Percentiles rank a stretch among this genome's conserved stretches.
Evolutionary conservation across 345 rosid genomes (phyloP).

Genomic region (Populus simonii): DNA sequence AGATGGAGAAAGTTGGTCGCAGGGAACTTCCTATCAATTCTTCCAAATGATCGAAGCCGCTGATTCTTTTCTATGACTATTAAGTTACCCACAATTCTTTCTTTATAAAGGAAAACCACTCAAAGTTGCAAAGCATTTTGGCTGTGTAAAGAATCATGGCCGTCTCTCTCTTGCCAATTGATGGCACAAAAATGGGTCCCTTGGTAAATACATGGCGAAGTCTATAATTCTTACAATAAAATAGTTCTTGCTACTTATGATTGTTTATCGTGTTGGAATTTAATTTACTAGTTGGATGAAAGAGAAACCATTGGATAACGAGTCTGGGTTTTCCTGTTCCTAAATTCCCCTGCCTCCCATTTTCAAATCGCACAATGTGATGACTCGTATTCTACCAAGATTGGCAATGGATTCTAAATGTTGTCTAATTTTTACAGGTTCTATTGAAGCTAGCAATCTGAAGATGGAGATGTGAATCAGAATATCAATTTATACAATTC

Average conservation of each 20-base stretch:
- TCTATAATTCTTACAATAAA: constrained; percentile 8
- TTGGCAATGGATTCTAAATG: constrained; percentile 14
- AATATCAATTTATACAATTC: constrained; percentile 14
- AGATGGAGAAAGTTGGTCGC: constrained; percentile 22
- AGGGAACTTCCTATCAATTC: constrained; percentile 15
- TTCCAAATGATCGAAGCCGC: constrained; percentile 12
- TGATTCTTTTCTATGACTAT: constrained; percentile 23
- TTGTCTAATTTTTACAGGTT: constrained; percentile 38
- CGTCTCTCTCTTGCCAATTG: background rate
- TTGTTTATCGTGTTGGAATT: constrained; percentile 13
- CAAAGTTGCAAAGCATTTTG: constrained; percentile 1
- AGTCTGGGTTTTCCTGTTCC: background rate
- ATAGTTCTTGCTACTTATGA: constrained; percentile 13
- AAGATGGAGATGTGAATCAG: constrained; percentile 60
- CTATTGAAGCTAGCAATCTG: constrained; percentile 40
- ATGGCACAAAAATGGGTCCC: constrained; percentile 12
- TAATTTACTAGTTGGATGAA: background rate
- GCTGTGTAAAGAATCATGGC: constrained; percentile 8
- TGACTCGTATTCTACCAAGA: background rate
- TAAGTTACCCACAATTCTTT: constrained; percentile 10
- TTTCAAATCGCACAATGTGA: background rate
- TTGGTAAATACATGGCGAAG: constrained; percentile 6
- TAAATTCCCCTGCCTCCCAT: background rate
- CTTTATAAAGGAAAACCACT: constrained; percentile 9
- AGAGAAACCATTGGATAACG: background rate